Evolutionary conservation across 352 stramenopile species (phyloP), one percentile per base, ranked within the genome.

Genomic region (Pythium angustatum): DNA sequence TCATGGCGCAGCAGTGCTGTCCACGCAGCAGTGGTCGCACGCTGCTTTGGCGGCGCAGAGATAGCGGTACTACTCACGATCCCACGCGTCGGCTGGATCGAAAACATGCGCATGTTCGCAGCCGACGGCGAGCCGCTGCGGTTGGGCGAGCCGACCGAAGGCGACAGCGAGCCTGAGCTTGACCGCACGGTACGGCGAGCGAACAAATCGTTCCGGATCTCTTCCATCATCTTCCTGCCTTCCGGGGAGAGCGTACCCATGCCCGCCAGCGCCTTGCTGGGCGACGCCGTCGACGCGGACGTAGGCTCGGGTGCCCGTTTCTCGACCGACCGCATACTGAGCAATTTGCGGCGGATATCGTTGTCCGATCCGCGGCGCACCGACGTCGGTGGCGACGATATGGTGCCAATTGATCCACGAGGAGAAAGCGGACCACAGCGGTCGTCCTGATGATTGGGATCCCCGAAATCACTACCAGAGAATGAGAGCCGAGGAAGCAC

Each of bases 211-310:
- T 66, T 64, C 12, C 68, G 68, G 22, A 79, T 69, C 31, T 79
- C 68, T 33, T 79, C 64, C 41, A 79, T 72, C 64, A 79, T 71
- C 36, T 73, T 73, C 45, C 63, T 49, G 14, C 68, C 72, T 55
- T 74, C 58, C 3, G 58, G 27, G 9, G 66, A 72, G 4, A 72
- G 33, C 17, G 66, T 72, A 4, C 51, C 34, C 26, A 57, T 40
- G 2, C 44, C 56, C 31, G 33, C 19, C 5, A 51, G 22, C 3
- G 38, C 19, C 21, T 67, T 67, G 33, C 17, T 47, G 9, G 60
- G 51, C 7, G 50, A 61, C 19, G 34, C 12, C 1, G 38, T 24
- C 7, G 33, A 34, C n/a, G 40, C n/a, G 40, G 17, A 11, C n/a
- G n/a, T n/a, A 24, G n/a, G 15, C 21, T 33, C 26, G 21, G 41